These are phyloP conservation scores for Houttuynia cordata DNA, from an alignment of 164 flowering plant species.

Conservation along the genomic window DNA sequence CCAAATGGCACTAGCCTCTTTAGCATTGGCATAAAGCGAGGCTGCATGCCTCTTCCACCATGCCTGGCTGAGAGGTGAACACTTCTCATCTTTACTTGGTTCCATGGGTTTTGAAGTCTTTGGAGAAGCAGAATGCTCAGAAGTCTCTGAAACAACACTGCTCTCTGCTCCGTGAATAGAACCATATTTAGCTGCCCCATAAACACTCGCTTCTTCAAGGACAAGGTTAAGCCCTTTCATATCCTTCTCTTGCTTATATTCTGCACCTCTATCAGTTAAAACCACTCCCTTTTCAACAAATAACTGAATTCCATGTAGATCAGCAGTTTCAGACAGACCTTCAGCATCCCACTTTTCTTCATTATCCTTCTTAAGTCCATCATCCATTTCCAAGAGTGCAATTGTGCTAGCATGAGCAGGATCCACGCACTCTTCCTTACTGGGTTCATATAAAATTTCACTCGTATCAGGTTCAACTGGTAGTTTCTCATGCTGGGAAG, in stretches of 20 bases:
- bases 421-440: slow-evolving; percentile 11
- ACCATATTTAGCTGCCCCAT: slow-evolving; percentile 18
- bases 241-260: slow-evolving; percentile 25
- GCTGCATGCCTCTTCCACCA: slow-evolving; percentile 89
- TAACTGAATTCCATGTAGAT: slow-evolving; percentile 30
- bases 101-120: slow-evolving; percentile 8
- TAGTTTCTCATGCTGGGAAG: slow-evolving; percentile 59
- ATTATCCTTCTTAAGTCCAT: slow-evolving; percentile 22
- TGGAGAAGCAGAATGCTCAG: slow-evolving; percentile 8
- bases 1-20: slow-evolving; percentile 77
- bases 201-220: slow-evolving; percentile 40
- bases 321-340: slow-evolving; percentile 30
- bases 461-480: slow-evolving; percentile 29
- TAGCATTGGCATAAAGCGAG: slow-evolving; percentile 64
- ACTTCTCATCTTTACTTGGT: slow-evolving; percentile 24
- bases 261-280: slow-evolving; percentile 20
- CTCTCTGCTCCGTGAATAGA: slow-evolving; percentile 19
- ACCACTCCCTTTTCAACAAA: slow-evolving; percentile 33
- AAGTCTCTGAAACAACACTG: slow-evolving; percentile 11
- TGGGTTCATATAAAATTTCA: slow-evolving; percentile 28
- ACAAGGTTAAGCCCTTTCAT: slow-evolving; percentile 28
- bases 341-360: slow-evolving; percentile 28
- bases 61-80: slow-evolving; percentile 62
- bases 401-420: slow-evolving; percentile 8
- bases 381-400: slow-evolving; percentile 20